Conservation (phyloP, 495 filamentous ascomycete species). For the Xylaria telfairii region DNA sequence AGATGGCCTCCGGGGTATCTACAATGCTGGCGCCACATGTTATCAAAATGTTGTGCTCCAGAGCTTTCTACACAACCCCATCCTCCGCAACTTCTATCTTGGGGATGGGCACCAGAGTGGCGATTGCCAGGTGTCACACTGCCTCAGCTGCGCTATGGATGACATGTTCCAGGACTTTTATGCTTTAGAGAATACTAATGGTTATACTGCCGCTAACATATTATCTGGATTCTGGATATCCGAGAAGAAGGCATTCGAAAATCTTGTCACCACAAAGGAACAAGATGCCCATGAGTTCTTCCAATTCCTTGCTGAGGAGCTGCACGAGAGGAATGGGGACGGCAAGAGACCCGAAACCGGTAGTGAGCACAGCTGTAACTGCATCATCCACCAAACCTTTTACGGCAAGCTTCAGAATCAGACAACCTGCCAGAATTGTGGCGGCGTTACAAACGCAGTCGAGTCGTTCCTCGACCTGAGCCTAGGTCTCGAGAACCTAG, state of each 20-base stretch:
- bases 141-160: constrained; percentile 85
- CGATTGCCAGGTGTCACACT: constrained; percentile 71
- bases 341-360: constrained; percentile 58
- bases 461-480: constrained; percentile 89
- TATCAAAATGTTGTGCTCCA: constrained; percentile 93
- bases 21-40: constrained; percentile 92
- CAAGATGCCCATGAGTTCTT: constrained; percentile 97
- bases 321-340: constrained; percentile 73
- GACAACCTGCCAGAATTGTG: constrained; percentile 84
- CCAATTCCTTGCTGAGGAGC: constrained; percentile 85
- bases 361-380: constrained; percentile 72
- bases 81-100: constrained; percentile 85
- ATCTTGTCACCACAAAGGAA: constrained; percentile 88
- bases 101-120: constrained; percentile 77
- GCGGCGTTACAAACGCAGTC: constrained; percentile 74
- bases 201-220: constrained; percentile 82
- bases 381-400: constrained; percentile 88
- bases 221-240: constrained; percentile 81
- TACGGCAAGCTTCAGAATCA: constrained; percentile 86
- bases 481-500: constrained; percentile 72
- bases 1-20: constrained; percentile 81
- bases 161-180: constrained; percentile 93
- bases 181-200: constrained; percentile 77
- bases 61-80: constrained; percentile 84
- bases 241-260: constrained; percentile 63